Evolutionary conservation across 1,139 yeast genomes (phyloP).

Genomic region (Pichia sp.): DNA sequence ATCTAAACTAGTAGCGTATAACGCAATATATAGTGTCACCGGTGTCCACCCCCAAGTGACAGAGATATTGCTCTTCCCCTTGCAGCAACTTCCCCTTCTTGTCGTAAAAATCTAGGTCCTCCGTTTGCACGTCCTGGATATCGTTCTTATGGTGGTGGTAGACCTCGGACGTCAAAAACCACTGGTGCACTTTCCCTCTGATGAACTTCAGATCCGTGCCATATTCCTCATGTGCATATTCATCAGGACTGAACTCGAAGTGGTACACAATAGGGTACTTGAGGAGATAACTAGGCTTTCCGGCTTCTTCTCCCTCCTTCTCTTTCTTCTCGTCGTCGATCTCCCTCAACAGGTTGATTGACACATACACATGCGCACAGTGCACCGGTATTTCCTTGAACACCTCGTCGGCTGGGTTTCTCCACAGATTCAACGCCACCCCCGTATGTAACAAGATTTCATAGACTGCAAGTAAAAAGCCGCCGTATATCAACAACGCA

Average conservation of each 20-base stretch:
- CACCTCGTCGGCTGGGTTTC: conserved; percentile 59
- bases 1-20: conserved; percentile 22
- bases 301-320: conserved; percentile 7
- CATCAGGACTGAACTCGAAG: conserved; percentile 79
- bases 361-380: conserved; percentile 66
- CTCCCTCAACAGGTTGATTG: conserved; percentile 40
- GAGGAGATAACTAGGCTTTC: conserved; percentile 27
- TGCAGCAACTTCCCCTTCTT: conserved; percentile 28
- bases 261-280: conserved; percentile 51
- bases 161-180: conserved; percentile 51
- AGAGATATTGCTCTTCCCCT: conserved; percentile 48
- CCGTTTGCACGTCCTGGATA: conserved; percentile 30
- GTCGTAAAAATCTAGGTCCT: conserved; percentile 35
- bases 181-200: conserved; percentile 46
- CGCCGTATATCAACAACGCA: conserved; percentile 36
- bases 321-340: conserved; percentile 9
- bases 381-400: conserved; percentile 69
- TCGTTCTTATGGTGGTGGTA: conserved; percentile 31
- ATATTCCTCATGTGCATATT: conserved; percentile 63
- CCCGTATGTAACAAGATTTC: conserved; percentile 47
- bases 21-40: conserved; percentile 57
- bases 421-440: conserved; percentile 48
- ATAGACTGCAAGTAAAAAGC: conserved; percentile 38
- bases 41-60: conserved; percentile 61
- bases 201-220: conserved; percentile 67